These are phyloP conservation scores for Rhizopogon sp. DNA, from an alignment of 768 basidiomycete species.

Conservation along the genomic window DNA sequence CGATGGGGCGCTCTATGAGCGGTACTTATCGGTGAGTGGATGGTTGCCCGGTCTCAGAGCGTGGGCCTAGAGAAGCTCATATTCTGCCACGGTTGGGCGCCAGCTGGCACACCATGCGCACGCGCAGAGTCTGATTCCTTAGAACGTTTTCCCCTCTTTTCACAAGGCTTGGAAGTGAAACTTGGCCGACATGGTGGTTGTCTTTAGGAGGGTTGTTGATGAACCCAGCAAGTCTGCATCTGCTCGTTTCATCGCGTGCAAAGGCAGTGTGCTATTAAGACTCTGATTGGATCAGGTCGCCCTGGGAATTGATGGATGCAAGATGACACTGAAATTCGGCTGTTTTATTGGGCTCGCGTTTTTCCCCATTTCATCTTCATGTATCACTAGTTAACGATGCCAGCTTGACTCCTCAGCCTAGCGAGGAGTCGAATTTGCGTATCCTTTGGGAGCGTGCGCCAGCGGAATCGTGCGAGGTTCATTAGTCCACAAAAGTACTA, in stretches of 20 bases:
- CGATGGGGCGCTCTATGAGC: conserved; percentile 10
- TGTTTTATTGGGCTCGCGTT: not conserved
- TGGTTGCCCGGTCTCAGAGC: conserved; percentile 13
- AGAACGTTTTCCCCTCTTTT: not conserved
- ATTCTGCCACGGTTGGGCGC: conserved; percentile 30
- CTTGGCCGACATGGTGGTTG: not conserved
- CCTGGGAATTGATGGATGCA: not conserved
- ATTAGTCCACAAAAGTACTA: too few species aligned
- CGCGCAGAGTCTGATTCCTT: conserved; percentile 1
- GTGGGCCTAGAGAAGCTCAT: conserved; percentile 25
- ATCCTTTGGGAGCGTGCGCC: too few species aligned
- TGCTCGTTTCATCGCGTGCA: conserved; percentile 6
- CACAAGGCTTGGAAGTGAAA: not conserved
- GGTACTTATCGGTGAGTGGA: conserved; percentile 4
- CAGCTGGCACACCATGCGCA: conserved; percentile 5
- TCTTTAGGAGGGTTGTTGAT: not conserved
- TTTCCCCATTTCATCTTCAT: too few species aligned
- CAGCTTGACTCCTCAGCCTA: too few species aligned
- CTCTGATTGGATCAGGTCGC: conserved; percentile 17
- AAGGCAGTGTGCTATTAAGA: conserved; percentile 23
- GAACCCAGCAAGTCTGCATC: conserved; percentile 13
- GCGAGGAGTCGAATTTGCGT: too few species aligned
- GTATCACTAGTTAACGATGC: too few species aligned
- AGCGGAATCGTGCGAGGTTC: too few species aligned
- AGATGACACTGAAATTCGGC: not conserved